Conservation (phyloP, 345 rosid species). For the Erodium maritimum region DNA sequence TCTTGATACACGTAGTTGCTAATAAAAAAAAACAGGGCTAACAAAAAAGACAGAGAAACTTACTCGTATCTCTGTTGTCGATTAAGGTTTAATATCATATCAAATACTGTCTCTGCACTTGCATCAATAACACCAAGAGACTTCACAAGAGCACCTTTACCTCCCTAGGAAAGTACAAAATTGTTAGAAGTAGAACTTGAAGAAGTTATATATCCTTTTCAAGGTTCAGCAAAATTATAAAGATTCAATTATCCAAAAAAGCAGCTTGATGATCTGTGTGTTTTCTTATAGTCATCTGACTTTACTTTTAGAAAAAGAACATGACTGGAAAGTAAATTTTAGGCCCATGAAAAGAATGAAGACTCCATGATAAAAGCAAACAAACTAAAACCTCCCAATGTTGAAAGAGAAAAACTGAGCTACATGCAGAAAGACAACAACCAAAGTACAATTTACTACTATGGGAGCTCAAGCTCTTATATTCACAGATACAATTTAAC, state of each 20-base stretch:
- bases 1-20: too few relatives aligned
- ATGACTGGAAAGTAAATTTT: background rate
- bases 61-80: conserved; percentile 83
- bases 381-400: too few relatives aligned
- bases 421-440: too few relatives aligned
- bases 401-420: too few relatives aligned
- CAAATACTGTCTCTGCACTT: conserved; percentile 76
- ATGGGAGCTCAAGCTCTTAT: too few relatives aligned
- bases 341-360: background rate
- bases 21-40: conserved; percentile 8
- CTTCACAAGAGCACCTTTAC: conserved; percentile 76
- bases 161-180: conserved; percentile 31
- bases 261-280: background rate
- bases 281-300: background rate
- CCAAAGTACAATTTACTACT: too few relatives aligned
- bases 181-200: conserved; percentile 3
- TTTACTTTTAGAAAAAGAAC: background rate
- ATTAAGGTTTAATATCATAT: conserved; percentile 60
- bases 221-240: too few relatives aligned
- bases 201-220: background rate
- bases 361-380: too few relatives aligned
- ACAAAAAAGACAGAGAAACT: conserved; percentile 20
- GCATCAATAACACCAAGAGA: conserved; percentile 85
- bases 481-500: too few relatives aligned
- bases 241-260: too few relatives aligned